Percentiles rank a stretch among this genome's conserved stretches.
Evolutionary conservation across 208 protist genomes (phyloP).

Genomic region (Wallacemonas collosoma): DNA sequence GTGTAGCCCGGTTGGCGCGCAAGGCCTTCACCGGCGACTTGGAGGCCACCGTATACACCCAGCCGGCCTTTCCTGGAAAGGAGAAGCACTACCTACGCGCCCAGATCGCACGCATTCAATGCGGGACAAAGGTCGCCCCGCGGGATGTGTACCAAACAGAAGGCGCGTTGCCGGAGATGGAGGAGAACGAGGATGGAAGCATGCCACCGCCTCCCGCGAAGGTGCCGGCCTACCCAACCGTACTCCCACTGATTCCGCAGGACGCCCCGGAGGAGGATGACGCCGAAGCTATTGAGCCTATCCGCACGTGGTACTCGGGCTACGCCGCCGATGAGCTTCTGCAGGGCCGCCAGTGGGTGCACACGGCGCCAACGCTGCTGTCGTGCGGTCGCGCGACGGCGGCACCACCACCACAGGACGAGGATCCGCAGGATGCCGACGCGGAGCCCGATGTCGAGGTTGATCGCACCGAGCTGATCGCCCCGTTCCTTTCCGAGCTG

Average conservation of each 20-base stretch:
- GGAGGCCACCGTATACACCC: constrained; percentile 73
- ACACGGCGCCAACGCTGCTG: constrained; percentile 84
- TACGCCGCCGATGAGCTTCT: constrained; percentile 89
- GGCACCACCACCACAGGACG: constrained; percentile 32
- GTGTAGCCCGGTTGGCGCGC: constrained; percentile 74
- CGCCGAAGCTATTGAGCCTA: constrained; percentile 51
- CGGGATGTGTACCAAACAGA: constrained; percentile 81
- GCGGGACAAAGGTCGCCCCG: constrained; percentile 87
- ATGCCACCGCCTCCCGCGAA: constrained; percentile 46
- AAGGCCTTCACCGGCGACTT: constrained; percentile 94
- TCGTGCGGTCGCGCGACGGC: constrained; percentile 58
- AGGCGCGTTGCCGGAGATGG: constrained; percentile 79
- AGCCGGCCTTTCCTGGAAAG: constrained; percentile 91
- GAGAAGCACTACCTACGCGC: constrained; percentile 95
- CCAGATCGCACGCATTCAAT: constrained; percentile 95
- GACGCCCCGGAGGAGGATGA: constrained; percentile 82
- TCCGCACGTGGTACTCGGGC: constrained; percentile 79
- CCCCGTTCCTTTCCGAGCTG: constrained; percentile 83
- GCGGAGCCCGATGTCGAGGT: constrained; percentile 26
- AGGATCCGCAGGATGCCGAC: constrained; percentile 23
- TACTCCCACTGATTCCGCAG: constrained; percentile 84
- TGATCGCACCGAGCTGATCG: constrained; percentile 71
- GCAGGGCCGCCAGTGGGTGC: constrained; percentile 89
- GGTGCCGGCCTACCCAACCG: constrained; percentile 74
- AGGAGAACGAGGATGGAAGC: constrained; percentile 85